Evolutionary conservation across 208 protist species (phyloP), one percentile per base, ranked within the genome.

Genomic region (Phytomonas sp.): DNA sequence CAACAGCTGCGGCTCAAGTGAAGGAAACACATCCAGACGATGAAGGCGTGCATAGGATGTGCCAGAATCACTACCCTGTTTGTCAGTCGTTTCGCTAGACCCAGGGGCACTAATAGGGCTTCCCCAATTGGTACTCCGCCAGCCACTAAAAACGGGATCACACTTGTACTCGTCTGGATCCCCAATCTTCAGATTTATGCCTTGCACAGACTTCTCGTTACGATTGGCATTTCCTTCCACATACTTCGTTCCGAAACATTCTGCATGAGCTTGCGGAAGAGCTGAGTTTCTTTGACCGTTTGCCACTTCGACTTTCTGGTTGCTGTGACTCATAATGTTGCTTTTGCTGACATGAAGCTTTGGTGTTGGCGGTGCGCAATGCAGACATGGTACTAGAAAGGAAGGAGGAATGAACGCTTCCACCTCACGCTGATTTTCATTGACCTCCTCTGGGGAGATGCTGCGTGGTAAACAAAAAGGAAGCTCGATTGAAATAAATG

Each of bases 401-500:
- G 71, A 74, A 2, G 82, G 74, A 1, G 87, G 82, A 23, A 92
- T 42, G 68, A 92, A 92, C 33, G 77, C 78, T 31, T 82, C 77
- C 14, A 92, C 66, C 37, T 76, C 75, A 3, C 29, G 69, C 60
- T 62, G 72, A 29, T 79, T 33, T 31, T 56, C 32, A 29, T 60
- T 52, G 67, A 66, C 5, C n/a, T 63, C 49, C 7, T 31, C 32
- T 37, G 65, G n/a, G 8, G 49, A 45, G 31, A 12, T 49, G 40
- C 40, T 23, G 40, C 12, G 40, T 49, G 40, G 40, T 10, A 49
- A 23, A 19, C 40, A 49, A 63, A 94, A 94, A 34, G 89, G 89
- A 32, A 94, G 77, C 69, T 94, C 89, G 14, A 92, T 75, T 1
- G 79, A 76, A 29, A 89, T 75, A 70, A 84, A 92, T 67, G 76